A percentile compares a stretch with the other conserved stretches of the same genome.
Evolutionary conservation across 352 stramenopile species (phyloP).

Genomic region (Pseudoperonospora humuli): DNA sequence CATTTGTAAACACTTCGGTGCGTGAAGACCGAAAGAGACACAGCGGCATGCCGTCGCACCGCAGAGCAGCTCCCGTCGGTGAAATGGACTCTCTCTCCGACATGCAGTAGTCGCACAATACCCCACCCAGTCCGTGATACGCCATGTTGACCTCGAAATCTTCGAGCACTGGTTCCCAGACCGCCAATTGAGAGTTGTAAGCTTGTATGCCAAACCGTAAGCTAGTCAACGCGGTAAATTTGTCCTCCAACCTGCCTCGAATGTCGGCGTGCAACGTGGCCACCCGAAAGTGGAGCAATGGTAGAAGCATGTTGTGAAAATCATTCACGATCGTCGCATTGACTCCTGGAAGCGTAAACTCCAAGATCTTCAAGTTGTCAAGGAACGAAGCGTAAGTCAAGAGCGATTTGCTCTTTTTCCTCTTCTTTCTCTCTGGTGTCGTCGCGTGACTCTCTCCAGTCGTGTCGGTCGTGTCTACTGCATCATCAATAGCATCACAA

Average conservation of each 20-base stretch:
- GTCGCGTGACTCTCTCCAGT: conserved; percentile 6
- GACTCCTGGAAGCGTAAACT: conserved; percentile 67
- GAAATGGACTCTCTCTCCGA: conserved; percentile 59
- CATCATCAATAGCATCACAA: neutral
- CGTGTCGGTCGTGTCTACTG: neutral
- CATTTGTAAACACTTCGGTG: conserved; percentile 59
- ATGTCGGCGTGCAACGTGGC: conserved; percentile 61
- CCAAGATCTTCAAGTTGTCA: conserved; percentile 64
- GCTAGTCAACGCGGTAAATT: conserved; percentile 52
- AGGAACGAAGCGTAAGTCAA: conserved; percentile 28
- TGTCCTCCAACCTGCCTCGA: conserved; percentile 49
- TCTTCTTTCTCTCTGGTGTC: conserved; percentile 5
- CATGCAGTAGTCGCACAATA: conserved; percentile 76
- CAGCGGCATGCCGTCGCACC: conserved; percentile 60
- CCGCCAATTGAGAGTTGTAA: conserved; percentile 81
- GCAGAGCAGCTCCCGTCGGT: conserved; percentile 39
- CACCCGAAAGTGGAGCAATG: conserved; percentile 68
- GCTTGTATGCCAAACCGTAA: conserved; percentile 67
- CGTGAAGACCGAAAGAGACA: conserved; percentile 64
- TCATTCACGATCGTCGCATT: conserved; percentile 82
- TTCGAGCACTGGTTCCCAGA: conserved; percentile 80
- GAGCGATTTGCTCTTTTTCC: conserved; percentile 18
- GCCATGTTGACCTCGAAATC: conserved; percentile 78
- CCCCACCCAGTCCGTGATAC: conserved; percentile 54
- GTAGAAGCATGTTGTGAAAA: conserved; percentile 84